Evolutionary conservation across 257 asterid species (phyloP).

Genomic region (Eucommia ulmoides): DNA sequence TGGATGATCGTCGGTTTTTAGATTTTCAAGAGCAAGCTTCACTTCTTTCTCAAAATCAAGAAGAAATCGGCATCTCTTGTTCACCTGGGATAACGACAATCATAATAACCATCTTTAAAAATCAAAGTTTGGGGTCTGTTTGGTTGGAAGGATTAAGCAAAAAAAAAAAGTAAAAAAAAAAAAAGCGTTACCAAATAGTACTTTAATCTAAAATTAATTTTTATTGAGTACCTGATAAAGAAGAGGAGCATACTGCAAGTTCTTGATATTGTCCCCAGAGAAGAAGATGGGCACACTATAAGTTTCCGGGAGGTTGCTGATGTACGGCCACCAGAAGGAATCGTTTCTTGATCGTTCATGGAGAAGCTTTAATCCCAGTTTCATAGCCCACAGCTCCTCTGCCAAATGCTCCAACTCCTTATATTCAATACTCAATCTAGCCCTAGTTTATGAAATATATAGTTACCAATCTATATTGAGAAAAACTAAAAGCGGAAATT

Average conservation of each 20-base stretch:
- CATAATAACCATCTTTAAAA: constrained; percentile 5
- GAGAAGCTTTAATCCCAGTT: constrained; percentile 81
- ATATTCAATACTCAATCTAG: constrained; percentile 52
- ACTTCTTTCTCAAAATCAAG: constrained; percentile 62
- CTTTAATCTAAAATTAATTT: too few species aligned
- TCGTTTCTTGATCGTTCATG: constrained; percentile 74
- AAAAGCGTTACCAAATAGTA: too few species aligned
- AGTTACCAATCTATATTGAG: constrained; percentile 28
- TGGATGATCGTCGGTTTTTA: constrained; percentile 48
- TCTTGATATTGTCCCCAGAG: constrained; percentile 88
- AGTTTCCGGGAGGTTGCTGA: constrained; percentile 85
- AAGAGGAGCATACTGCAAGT: constrained; percentile 92
- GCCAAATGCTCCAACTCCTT: constrained; percentile 91
- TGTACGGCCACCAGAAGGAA: constrained; percentile 98
- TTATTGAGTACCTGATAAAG: constrained; percentile 78
- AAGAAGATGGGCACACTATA: constrained; percentile 76
- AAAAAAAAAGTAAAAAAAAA: too few species aligned
- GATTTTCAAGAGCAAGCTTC: constrained; percentile 37
- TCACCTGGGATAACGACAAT: constrained; percentile 44
- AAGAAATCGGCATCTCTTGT: constrained; percentile 92
- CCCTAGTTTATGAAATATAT: constrained; percentile 44
- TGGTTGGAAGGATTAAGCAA: too few species aligned
- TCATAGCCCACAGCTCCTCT: constrained; percentile 98
- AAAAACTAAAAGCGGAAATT: too few species aligned
- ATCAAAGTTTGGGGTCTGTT: too few species aligned